Conservation (phyloP, 2,329 filamentous ascomycete species). For the Aspergillus luchuensis region DNA sequence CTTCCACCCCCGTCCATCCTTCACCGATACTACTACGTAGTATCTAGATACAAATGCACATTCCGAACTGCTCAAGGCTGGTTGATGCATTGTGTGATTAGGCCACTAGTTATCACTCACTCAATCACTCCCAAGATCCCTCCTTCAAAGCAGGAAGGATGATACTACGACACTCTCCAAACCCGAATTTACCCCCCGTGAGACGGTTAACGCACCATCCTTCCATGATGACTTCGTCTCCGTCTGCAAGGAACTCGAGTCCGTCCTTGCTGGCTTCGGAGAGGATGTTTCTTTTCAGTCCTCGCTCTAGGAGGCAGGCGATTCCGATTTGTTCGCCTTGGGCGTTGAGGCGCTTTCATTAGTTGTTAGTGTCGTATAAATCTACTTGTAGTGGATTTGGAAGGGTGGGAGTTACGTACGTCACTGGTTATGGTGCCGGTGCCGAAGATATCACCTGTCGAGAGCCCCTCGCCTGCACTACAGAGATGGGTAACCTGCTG, state of each 20-base stretch:
- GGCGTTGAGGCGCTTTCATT: slow-evolving; percentile 6
- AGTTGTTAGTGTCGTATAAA: no score
- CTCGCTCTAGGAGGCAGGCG: slow-evolving; percentile 19
- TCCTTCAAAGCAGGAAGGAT: slow-evolving; percentile 14
- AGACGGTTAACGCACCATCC: slow-evolving; percentile 17
- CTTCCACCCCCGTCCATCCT: no score
- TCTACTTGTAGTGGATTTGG: no score
- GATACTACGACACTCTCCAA: slow-evolving; percentile 16
- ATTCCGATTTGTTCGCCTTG: slow-evolving; percentile 17
- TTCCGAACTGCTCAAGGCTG: no score
- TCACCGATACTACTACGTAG: no score
- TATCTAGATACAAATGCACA: no score
- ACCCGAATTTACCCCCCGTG: slow-evolving; percentile 15
- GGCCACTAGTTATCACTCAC: no score
- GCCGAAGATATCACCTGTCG: slow-evolving; percentile 28
- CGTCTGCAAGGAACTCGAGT: slow-evolving; percentile 15
- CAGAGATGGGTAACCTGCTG: slow-evolving; percentile 28
- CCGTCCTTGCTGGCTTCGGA: neutral
- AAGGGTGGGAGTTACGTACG: no score
- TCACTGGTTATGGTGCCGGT: slow-evolving; percentile 29
- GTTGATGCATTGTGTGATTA: no score
- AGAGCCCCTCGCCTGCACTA: slow-evolving; percentile 26
- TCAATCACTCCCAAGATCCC: neutral
- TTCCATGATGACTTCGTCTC: slow-evolving; percentile 20
- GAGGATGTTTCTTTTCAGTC: slow-evolving; percentile 10